Base-by-base conservation (phyloP, 352 stramenopile species). In the Globisporangium megalacanthum region DNA sequence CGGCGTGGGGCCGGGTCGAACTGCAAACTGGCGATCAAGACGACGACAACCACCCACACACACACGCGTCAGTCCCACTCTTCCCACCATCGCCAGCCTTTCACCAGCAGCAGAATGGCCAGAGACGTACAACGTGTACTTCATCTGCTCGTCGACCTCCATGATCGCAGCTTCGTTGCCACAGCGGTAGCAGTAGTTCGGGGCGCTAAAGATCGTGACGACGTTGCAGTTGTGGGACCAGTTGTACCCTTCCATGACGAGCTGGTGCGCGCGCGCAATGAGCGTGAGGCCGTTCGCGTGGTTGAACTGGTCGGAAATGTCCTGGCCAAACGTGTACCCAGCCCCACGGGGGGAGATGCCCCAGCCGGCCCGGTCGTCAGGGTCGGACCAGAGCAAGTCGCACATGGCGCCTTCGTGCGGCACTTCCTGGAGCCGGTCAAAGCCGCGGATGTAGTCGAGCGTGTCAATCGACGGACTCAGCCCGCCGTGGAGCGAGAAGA, bases 121-220 rank as follows among this genome's bases (percentile, higher is more conserved):
- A 19, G 20, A 8, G 22, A 85, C 85, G 80, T 89, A 97, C 88
- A 98, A 98, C 72, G 86, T 96, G 63, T 97, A 97, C 58, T 96
- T 84, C 82, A 98, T 94, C 65, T 97, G 84, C 67, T 98, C 94
- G 61, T 97, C 92, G 54, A 98, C 89, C 62, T 98, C 93, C 88
- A 98, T 97, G 72, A 99, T 98, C 11, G 97, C 97, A 5, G 96
- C 96, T 52, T 99, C 87, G 72, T 99, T 99, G 25, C 96, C 96
- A 68, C 96, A 99, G 49, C 96, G 86, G 77, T 99, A 99, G 77
- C 97, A 99, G 74, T 99, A 99, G 77, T 99, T 99, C 15, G 97
- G 97, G 44, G 97, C 97, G 37, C 88, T 98, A 75, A 99, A 99
- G 58, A 99, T 97, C 29, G 97, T 99, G 19, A 99, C 96, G 39